Evolutionary conservation across 169 alveolate genomes (phyloP), one percentile per base, ranked within the genome.

Genomic region (Pseudocohnilembus persalinus): DNA sequence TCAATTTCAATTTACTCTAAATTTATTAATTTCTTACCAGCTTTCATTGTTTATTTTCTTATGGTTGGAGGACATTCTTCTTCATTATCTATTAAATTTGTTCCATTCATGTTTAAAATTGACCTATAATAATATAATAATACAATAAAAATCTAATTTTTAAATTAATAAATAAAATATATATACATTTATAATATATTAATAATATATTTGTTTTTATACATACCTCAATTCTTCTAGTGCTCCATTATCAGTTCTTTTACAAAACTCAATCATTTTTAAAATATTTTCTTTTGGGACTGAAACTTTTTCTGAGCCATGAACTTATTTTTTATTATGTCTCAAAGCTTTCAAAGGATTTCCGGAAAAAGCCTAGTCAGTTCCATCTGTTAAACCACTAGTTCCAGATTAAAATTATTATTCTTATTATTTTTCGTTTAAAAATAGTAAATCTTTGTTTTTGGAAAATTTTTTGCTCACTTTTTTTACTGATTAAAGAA

Each of bases 271-370:
- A 20, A 49, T 49, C 68, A 49, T 49, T 49, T 49, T 49, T 49
- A 49, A 4, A 49, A 49, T 4, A 20, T 49, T 20, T 49, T 49
- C 26, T 20, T 4, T 4, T 4, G 20, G 4, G 4, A 11, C 68
- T 20, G 68, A 49, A 49, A 4, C 68, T 49, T 20, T 20, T 49
- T 49, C 68, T 49, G 4, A 49, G 20, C 68, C 20, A 49, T 20
- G 4, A 20, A 4, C 20, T 49, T 49, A 49, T 49, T 80, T 88
- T 74, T 84, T 82, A 29, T 82, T 82, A 29, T 82, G 84, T 73
- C 73, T 82, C 73, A 88, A 29, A 28, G 91, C 91, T 76, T 77
- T 88, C 31, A 83, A n/a, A 73, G 91, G 91, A 73, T 88, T 88
- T 27, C 91, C 91, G 30, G 29, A 34, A 76, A 88, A 88, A 34